phyloP scores from a whole-genome alignment of 2,329 filamentous ascomycete species.

The Colletotrichum echinochloae region DNA sequence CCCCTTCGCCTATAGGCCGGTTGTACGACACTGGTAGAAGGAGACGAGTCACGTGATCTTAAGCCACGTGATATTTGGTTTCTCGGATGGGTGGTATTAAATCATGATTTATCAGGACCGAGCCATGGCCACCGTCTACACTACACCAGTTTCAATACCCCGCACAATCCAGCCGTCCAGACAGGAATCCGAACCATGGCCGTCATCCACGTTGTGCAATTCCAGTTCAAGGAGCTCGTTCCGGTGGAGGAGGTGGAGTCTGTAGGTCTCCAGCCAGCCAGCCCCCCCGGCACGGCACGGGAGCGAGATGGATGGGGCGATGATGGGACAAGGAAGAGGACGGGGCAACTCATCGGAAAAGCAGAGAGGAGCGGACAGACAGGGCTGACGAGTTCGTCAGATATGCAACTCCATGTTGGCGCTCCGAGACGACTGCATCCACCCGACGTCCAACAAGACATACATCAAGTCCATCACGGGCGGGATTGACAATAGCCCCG shows the following conservation, averaged over 20 bases:
- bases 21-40: too few relatives aligned
- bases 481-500: conserved; percentile 71
- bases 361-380: too few relatives aligned
- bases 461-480: conserved; percentile 71
- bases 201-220: conserved; percentile 76
- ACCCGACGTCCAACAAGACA: conserved; percentile 67
- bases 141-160: not conserved
- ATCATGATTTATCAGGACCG: too few relatives aligned
- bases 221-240: conserved; percentile 70
- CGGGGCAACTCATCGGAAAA: not conserved
- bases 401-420: conserved; percentile 54
- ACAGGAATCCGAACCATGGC: conserved; percentile 59
- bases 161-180: not conserved
- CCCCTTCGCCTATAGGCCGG: too few relatives aligned
- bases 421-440: conserved; percentile 70
- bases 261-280: conserved; percentile 59
- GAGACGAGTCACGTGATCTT: too few relatives aligned
- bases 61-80: too few relatives aligned
- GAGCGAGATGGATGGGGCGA: not conserved
- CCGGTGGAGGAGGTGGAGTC: conserved; percentile 64
- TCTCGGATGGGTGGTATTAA: too few relatives aligned
- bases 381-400: conserved; percentile 42
- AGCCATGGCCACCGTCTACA: too few relatives aligned
- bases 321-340: not conserved
- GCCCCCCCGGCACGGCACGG: not conserved